phyloP scores from a whole-genome alignment of 1,284 basidiomycete genomes.

The Rhodotorula sp. region DNA sequence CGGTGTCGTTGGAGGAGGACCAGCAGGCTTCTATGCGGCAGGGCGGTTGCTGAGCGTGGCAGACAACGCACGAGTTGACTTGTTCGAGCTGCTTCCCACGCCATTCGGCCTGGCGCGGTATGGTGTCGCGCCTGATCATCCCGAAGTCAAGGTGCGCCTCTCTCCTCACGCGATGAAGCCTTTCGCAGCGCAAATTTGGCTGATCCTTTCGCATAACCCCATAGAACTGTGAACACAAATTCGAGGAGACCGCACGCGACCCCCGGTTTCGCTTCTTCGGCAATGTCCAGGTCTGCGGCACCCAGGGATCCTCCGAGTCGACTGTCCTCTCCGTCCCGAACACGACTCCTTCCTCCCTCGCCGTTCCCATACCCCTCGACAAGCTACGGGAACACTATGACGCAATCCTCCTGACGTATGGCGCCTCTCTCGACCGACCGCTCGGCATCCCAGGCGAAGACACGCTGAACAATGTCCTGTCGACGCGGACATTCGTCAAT shows the following conservation, averaged over 20 bases:
- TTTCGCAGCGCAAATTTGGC: background rate
- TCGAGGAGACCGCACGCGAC: constrained; percentile 72
- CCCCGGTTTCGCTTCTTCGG: constrained; percentile 84
- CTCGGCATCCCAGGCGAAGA: constrained; percentile 48
- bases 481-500: constrained; percentile 84
- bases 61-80: constrained; percentile 64
- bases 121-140: constrained; percentile 97
- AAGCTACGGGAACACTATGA: constrained; percentile 68
- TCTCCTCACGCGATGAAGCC: background rate
- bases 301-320: background rate
- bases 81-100: constrained; percentile 90
- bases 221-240: constrained; percentile 96
- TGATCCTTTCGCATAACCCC: background rate
- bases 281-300: constrained; percentile 71
- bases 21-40: constrained; percentile 92
- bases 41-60: constrained; percentile 68
- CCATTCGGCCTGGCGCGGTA: constrained; percentile 94
- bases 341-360: constrained; percentile 50
- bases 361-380: constrained; percentile 59
- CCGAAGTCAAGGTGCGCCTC: constrained; percentile 76
- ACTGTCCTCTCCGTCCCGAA: constrained; percentile 22
- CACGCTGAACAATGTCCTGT: constrained; percentile 59
- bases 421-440: constrained; percentile 60
- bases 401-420: constrained; percentile 76
- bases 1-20: constrained; percentile 83